Conservation (phyloP, 352 stramenopile species). For the Phytophthora sojae region DNA sequence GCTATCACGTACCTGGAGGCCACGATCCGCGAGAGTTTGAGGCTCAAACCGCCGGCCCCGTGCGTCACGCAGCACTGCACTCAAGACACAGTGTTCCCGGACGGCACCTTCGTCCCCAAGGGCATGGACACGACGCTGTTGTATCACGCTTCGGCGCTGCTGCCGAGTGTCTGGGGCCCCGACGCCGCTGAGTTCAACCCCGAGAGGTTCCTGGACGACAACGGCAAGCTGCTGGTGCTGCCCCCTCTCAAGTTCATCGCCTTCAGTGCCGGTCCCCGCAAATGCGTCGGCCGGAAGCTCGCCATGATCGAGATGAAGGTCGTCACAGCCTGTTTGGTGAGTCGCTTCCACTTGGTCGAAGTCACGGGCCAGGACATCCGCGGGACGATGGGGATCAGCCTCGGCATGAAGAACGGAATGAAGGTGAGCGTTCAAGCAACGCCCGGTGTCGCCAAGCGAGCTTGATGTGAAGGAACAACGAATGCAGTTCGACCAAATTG, state of each 20-base stretch:
- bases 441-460: constrained; percentile 20
- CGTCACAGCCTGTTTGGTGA: constrained; percentile 56
- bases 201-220: constrained; percentile 52
- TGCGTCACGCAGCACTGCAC: constrained; percentile 46
- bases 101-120: constrained; percentile 54
- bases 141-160: constrained; percentile 50
- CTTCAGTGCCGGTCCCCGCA: constrained; percentile 46
- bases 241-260: constrained; percentile 46
- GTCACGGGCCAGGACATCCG: constrained; percentile 47
- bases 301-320: constrained; percentile 87
- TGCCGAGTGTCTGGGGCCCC: constrained; percentile 49
- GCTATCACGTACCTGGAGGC: constrained; percentile 46
- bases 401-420: constrained; percentile 57
- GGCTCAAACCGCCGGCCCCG: constrained; percentile 56
- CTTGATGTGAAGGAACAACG: constrained; percentile 7
- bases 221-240: constrained; percentile 34
- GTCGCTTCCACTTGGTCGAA: constrained; percentile 58
- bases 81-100: constrained; percentile 55
- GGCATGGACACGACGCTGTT: constrained; percentile 47
- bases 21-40: constrained; percentile 55
- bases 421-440: constrained; percentile 37
- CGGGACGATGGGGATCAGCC: constrained; percentile 53
- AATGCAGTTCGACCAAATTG: background rate
- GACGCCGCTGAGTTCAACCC: constrained; percentile 53
- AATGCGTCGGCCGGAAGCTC: constrained; percentile 51